Conservation (phyloP, 345 rosid genomes). For the Excoecaria cochinchinensis region DNA sequence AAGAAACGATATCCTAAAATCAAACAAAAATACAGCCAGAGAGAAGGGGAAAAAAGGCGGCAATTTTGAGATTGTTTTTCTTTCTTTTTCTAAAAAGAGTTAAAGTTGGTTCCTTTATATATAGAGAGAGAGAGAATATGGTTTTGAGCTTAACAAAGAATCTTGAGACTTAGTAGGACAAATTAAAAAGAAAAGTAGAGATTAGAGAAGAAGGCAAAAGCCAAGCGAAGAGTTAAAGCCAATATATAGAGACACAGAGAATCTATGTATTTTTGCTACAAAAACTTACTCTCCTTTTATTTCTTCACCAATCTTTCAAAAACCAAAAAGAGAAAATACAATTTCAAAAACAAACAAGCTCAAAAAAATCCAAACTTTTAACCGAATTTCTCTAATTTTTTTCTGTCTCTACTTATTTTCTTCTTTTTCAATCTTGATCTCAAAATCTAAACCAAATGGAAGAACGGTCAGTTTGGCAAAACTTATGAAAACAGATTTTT, state of each 20-base stretch:
- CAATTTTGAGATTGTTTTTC: constrained; percentile 16
- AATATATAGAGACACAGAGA: constrained; percentile 1
- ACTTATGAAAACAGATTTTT: too few relatives aligned
- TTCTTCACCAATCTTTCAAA: constrained; percentile 13
- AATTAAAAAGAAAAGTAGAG: background rate
- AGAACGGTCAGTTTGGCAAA: too few relatives aligned
- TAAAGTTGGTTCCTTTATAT: constrained; percentile 41
- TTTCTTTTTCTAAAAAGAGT: background rate
- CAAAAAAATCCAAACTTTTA: background rate
- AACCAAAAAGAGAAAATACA: constrained; percentile 7
- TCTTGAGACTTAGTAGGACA: background rate
- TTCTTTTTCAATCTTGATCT: constrained; percentile 5
- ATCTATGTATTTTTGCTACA: background rate
- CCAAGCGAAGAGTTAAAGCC: constrained; percentile 18
- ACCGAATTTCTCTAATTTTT: background rate
- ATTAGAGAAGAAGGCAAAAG: constrained; percentile 11
- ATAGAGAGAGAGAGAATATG: background rate
- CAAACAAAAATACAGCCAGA: constrained; percentile 14
- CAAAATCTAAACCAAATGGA: background rate
- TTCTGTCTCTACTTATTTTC: too few relatives aligned
- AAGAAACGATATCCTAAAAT: background rate
- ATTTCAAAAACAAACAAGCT: background rate
- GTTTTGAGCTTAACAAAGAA: constrained; percentile 14
- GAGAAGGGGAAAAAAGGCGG: constrained; percentile 7
- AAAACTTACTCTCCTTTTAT: background rate